Conservation (phyloP, 108 stramenopile species). For the Phaeodactylum tricornutum region DNA sequence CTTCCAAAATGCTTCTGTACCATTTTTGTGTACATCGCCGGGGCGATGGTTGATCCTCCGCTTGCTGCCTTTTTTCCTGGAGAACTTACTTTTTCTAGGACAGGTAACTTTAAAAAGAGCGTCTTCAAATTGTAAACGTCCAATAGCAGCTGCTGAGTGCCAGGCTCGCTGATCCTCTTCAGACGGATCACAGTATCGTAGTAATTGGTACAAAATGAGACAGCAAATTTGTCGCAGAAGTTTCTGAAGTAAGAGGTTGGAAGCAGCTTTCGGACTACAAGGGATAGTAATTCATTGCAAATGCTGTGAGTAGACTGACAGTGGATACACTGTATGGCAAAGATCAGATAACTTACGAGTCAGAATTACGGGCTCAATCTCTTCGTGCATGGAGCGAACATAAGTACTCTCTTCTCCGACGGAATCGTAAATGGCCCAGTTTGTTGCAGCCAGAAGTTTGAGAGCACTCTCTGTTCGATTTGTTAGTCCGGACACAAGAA, state of each 20-base stretch:
- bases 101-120: conserved; percentile 82
- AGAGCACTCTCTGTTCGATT: conserved; percentile 67
- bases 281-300: too few species aligned
- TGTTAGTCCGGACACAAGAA: conserved; percentile 83
- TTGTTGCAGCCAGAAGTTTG: conserved; percentile 57
- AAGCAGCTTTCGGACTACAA: too few species aligned
- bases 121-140: conserved; percentile 95
- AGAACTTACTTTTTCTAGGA: conserved; percentile 34
- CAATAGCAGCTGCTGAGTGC: conserved; percentile 94
- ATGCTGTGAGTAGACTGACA: too few species aligned
- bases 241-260: conserved; percentile 79
- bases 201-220: conserved; percentile 64
- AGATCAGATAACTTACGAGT: conserved; percentile 37
- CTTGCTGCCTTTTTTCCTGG: conserved; percentile 22
- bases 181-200: conserved; percentile 58
- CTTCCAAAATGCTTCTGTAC: conserved; percentile 87
- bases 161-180: conserved; percentile 87
- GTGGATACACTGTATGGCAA: too few species aligned
- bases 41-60: conserved; percentile 60
- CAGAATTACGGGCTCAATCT: conserved; percentile 68
- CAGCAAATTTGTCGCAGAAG: conserved; percentile 94
- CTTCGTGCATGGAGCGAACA: conserved; percentile 76
- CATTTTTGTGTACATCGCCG: conserved; percentile 90
- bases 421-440: conserved; percentile 78
- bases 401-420: conserved; percentile 92